These are phyloP conservation scores for Trichophaea hybrida DNA, from an alignment of 2,329 filamentous ascomycete species.

Conservation along the genomic window DNA sequence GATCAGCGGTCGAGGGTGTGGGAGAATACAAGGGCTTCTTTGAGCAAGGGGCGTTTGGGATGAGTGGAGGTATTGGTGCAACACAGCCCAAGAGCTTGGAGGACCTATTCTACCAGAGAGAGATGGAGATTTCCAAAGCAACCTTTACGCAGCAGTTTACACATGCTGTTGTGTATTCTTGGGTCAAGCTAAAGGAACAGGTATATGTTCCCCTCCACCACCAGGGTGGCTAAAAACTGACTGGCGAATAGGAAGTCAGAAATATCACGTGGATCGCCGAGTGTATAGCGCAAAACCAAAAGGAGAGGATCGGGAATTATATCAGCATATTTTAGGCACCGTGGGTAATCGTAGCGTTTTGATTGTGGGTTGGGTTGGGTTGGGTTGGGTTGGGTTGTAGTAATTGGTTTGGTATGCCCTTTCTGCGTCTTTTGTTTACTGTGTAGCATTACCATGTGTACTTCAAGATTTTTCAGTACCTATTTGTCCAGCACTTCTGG, in stretches of 20 bases:
- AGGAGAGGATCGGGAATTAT: slow-evolving; percentile 96
- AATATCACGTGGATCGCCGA: slow-evolving; percentile 99
- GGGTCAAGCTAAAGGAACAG: slow-evolving; percentile 96
- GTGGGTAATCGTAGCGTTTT: slow-evolving; percentile 46
- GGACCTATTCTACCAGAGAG: slow-evolving; percentile 97
- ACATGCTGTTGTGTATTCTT: slow-evolving; percentile 86
- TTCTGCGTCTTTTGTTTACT: background rate
- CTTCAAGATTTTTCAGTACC: background rate
- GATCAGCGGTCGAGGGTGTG: slow-evolving; percentile 83
- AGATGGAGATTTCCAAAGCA: slow-evolving; percentile 94
- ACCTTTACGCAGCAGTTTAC: slow-evolving; percentile 96
- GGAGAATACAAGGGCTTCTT: slow-evolving; percentile 93
- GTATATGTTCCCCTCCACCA: slow-evolving; percentile 39
- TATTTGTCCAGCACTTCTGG: no score
- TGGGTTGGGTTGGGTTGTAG: background rate
- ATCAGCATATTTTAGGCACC: slow-evolving; percentile 81
- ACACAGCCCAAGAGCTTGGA: slow-evolving; percentile 80
- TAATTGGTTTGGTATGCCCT: background rate
- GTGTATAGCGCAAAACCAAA: slow-evolving; percentile 99
- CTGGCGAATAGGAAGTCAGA: slow-evolving; percentile 64
- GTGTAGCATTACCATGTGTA: background rate
- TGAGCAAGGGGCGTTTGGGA: slow-evolving; percentile 66
- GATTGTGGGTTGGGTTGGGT: background rate
- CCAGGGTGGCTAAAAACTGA: background rate
- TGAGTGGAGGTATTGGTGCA: slow-evolving; percentile 51